Evolutionary conservation across 140 eudicot species (phyloP).

Genomic region (Senecio squalidus): DNA sequence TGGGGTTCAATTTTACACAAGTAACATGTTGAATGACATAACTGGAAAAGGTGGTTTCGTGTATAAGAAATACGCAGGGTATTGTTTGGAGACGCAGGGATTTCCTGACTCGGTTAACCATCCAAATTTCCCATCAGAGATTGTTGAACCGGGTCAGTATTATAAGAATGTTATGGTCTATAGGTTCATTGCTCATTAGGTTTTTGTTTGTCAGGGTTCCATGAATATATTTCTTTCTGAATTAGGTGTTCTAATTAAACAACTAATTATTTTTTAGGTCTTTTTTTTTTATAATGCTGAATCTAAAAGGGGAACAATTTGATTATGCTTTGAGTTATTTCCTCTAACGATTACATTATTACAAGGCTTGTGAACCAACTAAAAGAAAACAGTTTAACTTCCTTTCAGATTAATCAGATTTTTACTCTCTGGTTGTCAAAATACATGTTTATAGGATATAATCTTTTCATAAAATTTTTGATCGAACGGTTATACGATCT

Average conservation of each 20-base stretch:
- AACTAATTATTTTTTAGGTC: too few species aligned
- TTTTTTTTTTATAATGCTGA: too few species aligned
- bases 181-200: slow-evolving; percentile 40
- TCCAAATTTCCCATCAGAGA: slow-evolving; percentile 67
- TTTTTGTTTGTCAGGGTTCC: neutral
- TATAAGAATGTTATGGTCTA: slow-evolving; percentile 55
- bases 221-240: neutral
- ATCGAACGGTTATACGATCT: too few species aligned
- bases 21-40: slow-evolving; percentile 35
- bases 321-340: too few species aligned
- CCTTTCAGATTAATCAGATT: too few species aligned
- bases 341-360: too few species aligned
- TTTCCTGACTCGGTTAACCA: slow-evolving; percentile 61
- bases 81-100: slow-evolving; percentile 71
- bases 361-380: too few species aligned
- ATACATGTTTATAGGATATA: too few species aligned
- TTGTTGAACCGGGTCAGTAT: slow-evolving; percentile 53
- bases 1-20: slow-evolving; percentile 59
- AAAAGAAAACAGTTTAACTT: too few species aligned
- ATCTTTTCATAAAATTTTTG: too few species aligned
- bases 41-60: slow-evolving; percentile 46
- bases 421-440: too few species aligned
- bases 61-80: slow-evolving; percentile 35
- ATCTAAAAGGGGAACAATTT: too few species aligned
- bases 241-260: neutral